Base-by-base conservation (phyloP, 352 stramenopile species). In the Phytophthora sp. region DNA sequence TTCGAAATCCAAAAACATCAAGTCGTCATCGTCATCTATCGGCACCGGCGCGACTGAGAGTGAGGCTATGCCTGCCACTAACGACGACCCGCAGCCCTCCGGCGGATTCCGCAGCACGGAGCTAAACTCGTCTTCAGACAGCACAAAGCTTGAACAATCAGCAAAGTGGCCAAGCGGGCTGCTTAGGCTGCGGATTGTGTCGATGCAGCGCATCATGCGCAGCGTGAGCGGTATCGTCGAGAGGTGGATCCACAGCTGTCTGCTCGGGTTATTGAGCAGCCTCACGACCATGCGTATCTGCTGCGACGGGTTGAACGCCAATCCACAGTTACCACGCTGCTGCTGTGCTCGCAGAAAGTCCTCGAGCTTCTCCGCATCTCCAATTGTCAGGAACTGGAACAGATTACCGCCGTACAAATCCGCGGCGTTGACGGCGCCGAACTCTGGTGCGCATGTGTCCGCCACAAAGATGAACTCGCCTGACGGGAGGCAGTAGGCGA, bases 401-500 rank as follows among this genome's bases (percentile, higher is more conserved):
- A 95, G 20, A 53, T 81, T 91, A 16, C 76, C 68, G 13, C 87
- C 83, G 59, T 89, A 93, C 15, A 95, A 69, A 39, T 82, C 72
- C 7, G 66, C 57, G 0, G 81, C 69, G 12, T 73, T 54, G 4
- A 47, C 2, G 12, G 45, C 46, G 6, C 61, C 63, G 35, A 93
- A 89, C 46, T 73, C 72, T 33, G 53, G 60, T 1, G 82, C 64
- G 27, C 81, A 79, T 2, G 74, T 82, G 7, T 77, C 45, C 1
- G 82, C 87, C 13, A 83, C 84, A 26, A 93, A 86, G 31, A 93
- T 65, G 62, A 95, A 93, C 56, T 90, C 87, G 29, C 87, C 87
- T 3, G 76, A 82, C 4, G 80, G 73, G 1, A 93, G 60, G 57
- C 87, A 95, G 69, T 79, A 92, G 9, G 82, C 87, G 24, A 93